Evolutionary conservation across 2,329 filamentous ascomycete species (phyloP).

Genomic region (Exophiala aquamarina): DNA sequence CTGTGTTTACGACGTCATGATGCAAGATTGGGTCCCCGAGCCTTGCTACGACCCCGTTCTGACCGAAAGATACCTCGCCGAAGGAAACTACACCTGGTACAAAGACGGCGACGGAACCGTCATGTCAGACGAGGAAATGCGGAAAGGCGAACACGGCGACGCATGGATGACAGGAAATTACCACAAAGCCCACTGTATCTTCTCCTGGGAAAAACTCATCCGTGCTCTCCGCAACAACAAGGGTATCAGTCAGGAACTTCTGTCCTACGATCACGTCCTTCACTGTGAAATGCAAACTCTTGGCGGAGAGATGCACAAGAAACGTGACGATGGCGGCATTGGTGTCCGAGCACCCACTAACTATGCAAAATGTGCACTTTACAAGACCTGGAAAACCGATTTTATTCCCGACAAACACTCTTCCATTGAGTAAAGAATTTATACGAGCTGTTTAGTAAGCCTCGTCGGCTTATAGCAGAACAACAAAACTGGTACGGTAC

Average conservation of each 20-base stretch:
- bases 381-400: slow-evolving; percentile 22
- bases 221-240: slow-evolving; percentile 22
- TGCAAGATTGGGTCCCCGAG: slow-evolving; percentile 25
- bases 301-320: slow-evolving; percentile 3
- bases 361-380: slow-evolving; percentile 23
- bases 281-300: slow-evolving; percentile 22
- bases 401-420: slow-evolving; percentile 22
- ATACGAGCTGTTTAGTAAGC: too few species aligned
- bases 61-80: slow-evolving; percentile 21
- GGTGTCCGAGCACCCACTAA: slow-evolving; percentile 22
- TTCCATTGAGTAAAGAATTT: too few species aligned
- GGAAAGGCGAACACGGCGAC: slow-evolving; percentile 20
- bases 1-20: slow-evolving; percentile 27
- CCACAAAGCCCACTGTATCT: slow-evolving; percentile 25
- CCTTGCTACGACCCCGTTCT: slow-evolving; percentile 24
- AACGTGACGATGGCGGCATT: slow-evolving; percentile 15
- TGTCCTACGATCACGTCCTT: slow-evolving; percentile 26
- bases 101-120: slow-evolving; percentile 15
- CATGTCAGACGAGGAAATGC: slow-evolving; percentile 23
- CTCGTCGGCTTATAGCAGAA: too few species aligned
- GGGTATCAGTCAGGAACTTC: slow-evolving; percentile 21
- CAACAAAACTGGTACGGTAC: too few species aligned
- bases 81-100: slow-evolving; percentile 25
- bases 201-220: slow-evolving; percentile 24
- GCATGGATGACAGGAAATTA: slow-evolving; percentile 20